phyloP scores from a whole-genome alignment of 1,139 yeast species.

The Candida sp. region DNA sequence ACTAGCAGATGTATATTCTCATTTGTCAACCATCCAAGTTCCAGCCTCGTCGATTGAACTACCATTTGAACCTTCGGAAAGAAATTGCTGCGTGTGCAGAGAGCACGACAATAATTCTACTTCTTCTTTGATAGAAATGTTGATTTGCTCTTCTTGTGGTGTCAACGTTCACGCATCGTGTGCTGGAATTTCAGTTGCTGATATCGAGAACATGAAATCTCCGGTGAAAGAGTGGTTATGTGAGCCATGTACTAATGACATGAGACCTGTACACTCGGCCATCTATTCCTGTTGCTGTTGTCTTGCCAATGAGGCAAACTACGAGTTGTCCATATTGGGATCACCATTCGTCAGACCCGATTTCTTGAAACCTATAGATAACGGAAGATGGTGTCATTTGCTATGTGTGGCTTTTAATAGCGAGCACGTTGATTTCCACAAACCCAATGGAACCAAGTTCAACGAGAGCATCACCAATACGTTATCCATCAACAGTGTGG shows the following conservation, averaged over 20 bases:
- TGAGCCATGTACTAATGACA: constrained; percentile 78
- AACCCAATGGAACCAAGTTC: constrained; percentile 5
- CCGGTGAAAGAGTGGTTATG: constrained; percentile 70
- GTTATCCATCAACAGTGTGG: constrained; percentile 32
- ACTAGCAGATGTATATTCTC: constrained; percentile 15
- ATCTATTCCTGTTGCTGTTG: constrained; percentile 73
- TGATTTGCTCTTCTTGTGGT: constrained; percentile 73
- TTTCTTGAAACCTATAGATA: constrained; percentile 72
- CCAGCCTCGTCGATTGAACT: constrained; percentile 10
- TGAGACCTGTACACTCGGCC: constrained; percentile 61
- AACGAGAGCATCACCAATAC: constrained; percentile 15
- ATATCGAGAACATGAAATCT: constrained; percentile 18
- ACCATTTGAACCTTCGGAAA: constrained; percentile 17
- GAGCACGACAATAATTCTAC: constrained; percentile 31
- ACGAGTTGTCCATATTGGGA: constrained; percentile 49
- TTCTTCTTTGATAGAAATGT: constrained; percentile 29
- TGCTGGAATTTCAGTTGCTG: constrained; percentile 53
- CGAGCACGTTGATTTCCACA: constrained; percentile 17
- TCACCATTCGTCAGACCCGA: constrained; percentile 54
- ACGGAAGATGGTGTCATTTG: constrained; percentile 82
- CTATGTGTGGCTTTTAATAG: constrained; percentile 67
- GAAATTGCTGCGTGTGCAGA: constrained; percentile 65
- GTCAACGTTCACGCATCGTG: constrained; percentile 74
- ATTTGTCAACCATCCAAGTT: constrained; percentile 5
- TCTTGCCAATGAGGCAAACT: constrained; percentile 53